Evolutionary conservation across 306 rosid species (phyloP), one percentile per base, ranked within the genome.

Genomic region (Prunus fruticosa): DNA sequence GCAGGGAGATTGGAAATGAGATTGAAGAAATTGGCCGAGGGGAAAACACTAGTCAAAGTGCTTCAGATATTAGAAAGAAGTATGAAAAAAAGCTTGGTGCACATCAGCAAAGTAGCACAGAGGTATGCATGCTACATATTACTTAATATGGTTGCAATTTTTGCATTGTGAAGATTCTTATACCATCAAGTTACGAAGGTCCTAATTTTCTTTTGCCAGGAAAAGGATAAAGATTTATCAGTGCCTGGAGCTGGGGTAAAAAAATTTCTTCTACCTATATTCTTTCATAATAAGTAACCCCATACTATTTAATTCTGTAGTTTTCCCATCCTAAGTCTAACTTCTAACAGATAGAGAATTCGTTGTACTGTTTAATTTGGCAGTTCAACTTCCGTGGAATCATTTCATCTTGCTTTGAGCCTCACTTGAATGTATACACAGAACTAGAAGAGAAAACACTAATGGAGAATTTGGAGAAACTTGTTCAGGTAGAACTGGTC

Each of bases 301-400:
- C 56, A 11, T 11, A 76, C 56, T 63, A 65, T 53, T 53, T 19
- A 53, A 16, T 53, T 53, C 58, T 53, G 18, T 16, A 7, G 11
- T 53, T 66, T 70, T 38, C 9, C 2, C 7, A 38, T 38, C 14
- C 71, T 77, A 7, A 6, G 61, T 56, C 27, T 56, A 56, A 10
- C 61, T 9, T 56, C 27, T 56, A 11, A 20, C 11, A 9, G 27
- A 8, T 58, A 58, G 76, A 78, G 75, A 80, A 74, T 71, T 38
- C 64, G 60, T 25, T 79, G 49, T 38, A 64, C 4, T 76, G 77
- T 79, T 85, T 85, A 57, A 82, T 90, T 87, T 87, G 88, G 78
- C 97, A 95, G 99, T 95, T 95, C 91, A 95, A 95, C 88, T 95
- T 95, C 75, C 97, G 97, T 58, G 99, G 99, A 79, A 95, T 95